Percentiles rank a stretch among this genome's conserved stretches.
Evolutionary conservation across 1,284 basidiomycete species (phyloP).

Genomic region (Ceratobasidium sp.): DNA sequence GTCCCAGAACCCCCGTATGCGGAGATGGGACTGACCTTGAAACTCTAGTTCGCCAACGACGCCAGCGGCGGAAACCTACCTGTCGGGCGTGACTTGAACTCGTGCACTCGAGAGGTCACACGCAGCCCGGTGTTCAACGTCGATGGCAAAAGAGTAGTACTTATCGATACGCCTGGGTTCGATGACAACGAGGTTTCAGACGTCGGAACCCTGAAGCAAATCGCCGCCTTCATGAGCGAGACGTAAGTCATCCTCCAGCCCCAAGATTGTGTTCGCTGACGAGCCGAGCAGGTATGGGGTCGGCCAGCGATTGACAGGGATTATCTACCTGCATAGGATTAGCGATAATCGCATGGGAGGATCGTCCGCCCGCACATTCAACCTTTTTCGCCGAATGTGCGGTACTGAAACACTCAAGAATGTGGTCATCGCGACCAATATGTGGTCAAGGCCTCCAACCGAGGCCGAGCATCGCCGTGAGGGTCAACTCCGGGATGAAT

Average conservation of each 20-base stretch:
- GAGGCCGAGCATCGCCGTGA: slow-evolving; percentile 47
- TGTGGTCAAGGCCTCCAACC: slow-evolving; percentile 51
- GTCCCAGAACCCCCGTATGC: background rate
- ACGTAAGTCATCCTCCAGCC: slow-evolving; percentile 24
- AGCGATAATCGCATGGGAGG: slow-evolving; percentile 45
- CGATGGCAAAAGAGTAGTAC: slow-evolving; percentile 49
- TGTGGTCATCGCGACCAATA: slow-evolving; percentile 53
- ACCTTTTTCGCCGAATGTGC: slow-evolving; percentile 47
- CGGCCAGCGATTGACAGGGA: slow-evolving; percentile 31
- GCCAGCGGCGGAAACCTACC: slow-evolving; percentile 49
- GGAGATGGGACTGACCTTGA: background rate
- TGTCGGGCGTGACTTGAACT: slow-evolving; percentile 8
- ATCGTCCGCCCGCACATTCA: slow-evolving; percentile 35
- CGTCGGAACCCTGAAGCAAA: slow-evolving; percentile 39
- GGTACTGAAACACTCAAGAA: slow-evolving; percentile 48
- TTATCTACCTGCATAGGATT: slow-evolving; percentile 48
- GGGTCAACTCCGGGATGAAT: slow-evolving; percentile 49
- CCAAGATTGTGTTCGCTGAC: background rate
- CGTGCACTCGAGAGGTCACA: slow-evolving; percentile 21
- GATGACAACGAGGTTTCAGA: slow-evolving; percentile 43
- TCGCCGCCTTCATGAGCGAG: slow-evolving; percentile 41
- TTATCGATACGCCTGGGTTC: slow-evolving; percentile 49
- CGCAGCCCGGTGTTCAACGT: slow-evolving; percentile 46
- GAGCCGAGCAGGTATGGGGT: slow-evolving; percentile 1
- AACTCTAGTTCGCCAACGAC: slow-evolving; percentile 52